Evolutionary conservation across 306 rosid species (phyloP).

Genomic region (Astragalus membranaceus): DNA sequence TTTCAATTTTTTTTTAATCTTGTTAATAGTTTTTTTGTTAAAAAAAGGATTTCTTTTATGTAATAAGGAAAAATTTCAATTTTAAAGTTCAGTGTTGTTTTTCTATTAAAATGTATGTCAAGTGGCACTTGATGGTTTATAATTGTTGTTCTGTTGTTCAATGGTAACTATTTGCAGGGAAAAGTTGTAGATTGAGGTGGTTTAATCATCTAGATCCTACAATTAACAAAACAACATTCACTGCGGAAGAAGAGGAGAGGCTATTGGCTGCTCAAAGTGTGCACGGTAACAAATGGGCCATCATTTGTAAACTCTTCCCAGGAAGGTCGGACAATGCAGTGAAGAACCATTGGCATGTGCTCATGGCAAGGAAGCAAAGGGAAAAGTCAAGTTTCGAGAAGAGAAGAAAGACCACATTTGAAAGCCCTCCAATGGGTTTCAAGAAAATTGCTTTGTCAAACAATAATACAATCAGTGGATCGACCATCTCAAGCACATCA

Average conservation of each 20-base stretch:
- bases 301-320: conserved; percentile 64
- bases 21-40: too few relatives aligned
- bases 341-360: conserved; percentile 82
- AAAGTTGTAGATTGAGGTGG: conserved; percentile 93
- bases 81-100: too few relatives aligned
- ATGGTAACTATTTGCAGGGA: conserved; percentile 31
- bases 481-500: conserved; percentile 56
- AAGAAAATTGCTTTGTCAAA: not conserved
- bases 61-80: too few relatives aligned
- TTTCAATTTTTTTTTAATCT: too few relatives aligned
- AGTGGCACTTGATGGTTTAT: not conserved
- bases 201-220: conserved; percentile 77
- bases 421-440: conserved; percentile 2
- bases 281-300: conserved; percentile 86
- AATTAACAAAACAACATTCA: conserved; percentile 51
- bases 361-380: conserved; percentile 65
- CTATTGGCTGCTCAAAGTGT: conserved; percentile 49
- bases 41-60: too few relatives aligned
- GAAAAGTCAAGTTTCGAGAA: conserved; percentile 31
- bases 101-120: not conserved
- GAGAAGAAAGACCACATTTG: conserved; percentile 37
- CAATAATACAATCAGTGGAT: conserved; percentile 41
- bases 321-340: conserved; percentile 78
- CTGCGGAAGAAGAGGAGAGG: conserved; percentile 59
- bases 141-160: not conserved